phyloP scores from a whole-genome alignment of 2,329 filamentous ascomycete species.

The Pseudodiploospora longispora region DNA sequence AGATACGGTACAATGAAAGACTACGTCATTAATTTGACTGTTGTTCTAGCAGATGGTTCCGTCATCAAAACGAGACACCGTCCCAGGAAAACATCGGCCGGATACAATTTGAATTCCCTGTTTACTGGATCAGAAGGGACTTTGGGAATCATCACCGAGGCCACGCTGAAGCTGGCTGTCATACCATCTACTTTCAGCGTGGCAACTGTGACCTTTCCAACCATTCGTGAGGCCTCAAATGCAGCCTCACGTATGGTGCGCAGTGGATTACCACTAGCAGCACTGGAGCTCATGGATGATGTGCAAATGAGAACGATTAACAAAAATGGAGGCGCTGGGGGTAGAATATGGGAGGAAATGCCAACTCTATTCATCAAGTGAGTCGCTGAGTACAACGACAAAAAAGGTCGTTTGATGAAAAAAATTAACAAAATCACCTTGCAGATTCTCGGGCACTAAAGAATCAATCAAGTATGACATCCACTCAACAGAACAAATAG shows the following conservation, averaged over 20 bases:
- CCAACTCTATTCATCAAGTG: conserved; percentile 68
- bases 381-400: background rate
- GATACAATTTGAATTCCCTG: conserved; percentile 61
- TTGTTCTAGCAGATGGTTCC: conserved; percentile 60
- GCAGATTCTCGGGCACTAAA: conserved; percentile 55
- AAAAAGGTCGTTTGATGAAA: background rate
- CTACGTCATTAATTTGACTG: conserved; percentile 63
- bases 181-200: conserved; percentile 57
- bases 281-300: conserved; percentile 56
- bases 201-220: conserved; percentile 53
- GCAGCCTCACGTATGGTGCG: conserved; percentile 58
- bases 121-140: conserved; percentile 68
- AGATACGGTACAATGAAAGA: conserved; percentile 71
- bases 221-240: conserved; percentile 52
- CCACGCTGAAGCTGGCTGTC: conserved; percentile 58
- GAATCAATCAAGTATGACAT: conserved; percentile 52
- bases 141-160: conserved; percentile 61
- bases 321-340: conserved; percentile 49
- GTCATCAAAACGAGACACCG: conserved; percentile 58
- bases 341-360: conserved; percentile 54
- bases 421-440: background rate
- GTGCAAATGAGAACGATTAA: conserved; percentile 63
- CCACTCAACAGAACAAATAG: conserved; percentile 47
- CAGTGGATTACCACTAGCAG: conserved; percentile 57
- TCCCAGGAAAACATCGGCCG: conserved; percentile 61